These are phyloP conservation scores for Kodamaea sp. DNA, from an alignment of 1,139 yeast genomes.

Conservation along the genomic window DNA sequence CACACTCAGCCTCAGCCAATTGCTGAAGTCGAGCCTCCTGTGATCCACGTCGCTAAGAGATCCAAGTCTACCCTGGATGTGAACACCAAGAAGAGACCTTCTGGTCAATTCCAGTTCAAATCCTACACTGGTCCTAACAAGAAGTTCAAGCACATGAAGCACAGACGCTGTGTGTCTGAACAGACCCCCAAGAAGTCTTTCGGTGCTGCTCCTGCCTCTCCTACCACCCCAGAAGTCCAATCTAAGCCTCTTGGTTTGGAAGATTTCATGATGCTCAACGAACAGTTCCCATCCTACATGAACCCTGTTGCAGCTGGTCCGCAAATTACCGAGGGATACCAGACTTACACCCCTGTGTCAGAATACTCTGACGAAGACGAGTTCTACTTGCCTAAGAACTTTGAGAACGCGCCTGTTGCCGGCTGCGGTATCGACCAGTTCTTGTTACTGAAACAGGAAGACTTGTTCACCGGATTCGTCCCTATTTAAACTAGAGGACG, in stretches of 20 bases:
- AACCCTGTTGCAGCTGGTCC: constrained; percentile 8
- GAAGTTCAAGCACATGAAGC: constrained; percentile 22
- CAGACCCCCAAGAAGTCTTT: constrained; percentile 11
- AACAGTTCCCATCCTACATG: constrained; percentile 11
- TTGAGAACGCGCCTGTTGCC: constrained; percentile 14
- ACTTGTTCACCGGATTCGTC: constrained; percentile 33
- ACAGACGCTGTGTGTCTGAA: constrained; percentile 26
- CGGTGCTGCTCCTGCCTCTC: constrained; percentile 10
- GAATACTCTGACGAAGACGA: constrained; percentile 26
- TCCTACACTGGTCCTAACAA: constrained; percentile 39
- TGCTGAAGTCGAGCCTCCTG: constrained; percentile 5
- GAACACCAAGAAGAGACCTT: constrained; percentile 25
- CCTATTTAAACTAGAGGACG: constrained; percentile 25
- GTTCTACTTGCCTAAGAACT: constrained; percentile 12
- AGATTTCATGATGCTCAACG: constrained; percentile 34
- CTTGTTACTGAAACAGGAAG: constrained; percentile 28
- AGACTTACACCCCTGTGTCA: constrained; percentile 24
- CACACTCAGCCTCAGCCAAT: constrained; percentile 9
- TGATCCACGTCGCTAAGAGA: constrained; percentile 21
- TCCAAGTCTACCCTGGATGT: constrained; percentile 25
- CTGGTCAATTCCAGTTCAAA: constrained; percentile 39
- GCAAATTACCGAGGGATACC: constrained; percentile 4
- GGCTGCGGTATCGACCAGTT: constrained; percentile 27
- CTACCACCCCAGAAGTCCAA: constrained; percentile 10
- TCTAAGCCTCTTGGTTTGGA: constrained; percentile 26